Percentiles rank a stretch among this genome's conserved stretches.
Conservation (phyloP, 2,329 filamentous ascomycete genomes). For the Whalleya microplaca region DNA sequence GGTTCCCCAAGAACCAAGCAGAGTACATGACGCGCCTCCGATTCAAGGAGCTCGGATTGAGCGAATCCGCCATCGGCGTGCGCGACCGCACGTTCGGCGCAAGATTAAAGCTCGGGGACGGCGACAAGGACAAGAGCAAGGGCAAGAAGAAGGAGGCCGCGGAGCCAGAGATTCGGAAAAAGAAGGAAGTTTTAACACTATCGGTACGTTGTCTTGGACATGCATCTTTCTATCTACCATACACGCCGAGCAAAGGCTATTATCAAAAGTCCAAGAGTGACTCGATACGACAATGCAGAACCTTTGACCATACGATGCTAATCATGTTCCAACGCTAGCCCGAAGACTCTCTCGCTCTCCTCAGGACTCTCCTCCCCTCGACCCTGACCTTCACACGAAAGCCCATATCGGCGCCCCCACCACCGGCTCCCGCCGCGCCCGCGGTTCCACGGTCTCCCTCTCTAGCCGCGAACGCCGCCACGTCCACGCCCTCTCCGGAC, state of each 20-base stretch:
- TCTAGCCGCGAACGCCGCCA: conserved; percentile 31
- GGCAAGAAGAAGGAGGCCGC: conserved; percentile 4
- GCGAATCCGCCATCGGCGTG: conserved; percentile 37
- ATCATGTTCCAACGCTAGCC: conserved; percentile 32
- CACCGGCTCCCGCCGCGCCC: conserved; percentile 18
- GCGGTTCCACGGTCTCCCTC: conserved; percentile 31
- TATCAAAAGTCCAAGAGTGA: no score
- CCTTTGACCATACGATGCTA: not conserved
- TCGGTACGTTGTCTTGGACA: conserved; percentile 29
- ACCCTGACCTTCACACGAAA: conserved; percentile 45
- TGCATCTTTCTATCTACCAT: no score
- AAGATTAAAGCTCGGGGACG: conserved; percentile 19
- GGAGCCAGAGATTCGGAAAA: conserved; percentile 21
- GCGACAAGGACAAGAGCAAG: not conserved
- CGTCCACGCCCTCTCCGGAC: conserved; percentile 17
- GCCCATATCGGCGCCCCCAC: conserved; percentile 34
- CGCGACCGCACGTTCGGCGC: conserved; percentile 40
- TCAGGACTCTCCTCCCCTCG: conserved; percentile 41
- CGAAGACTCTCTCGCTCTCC: conserved; percentile 40
- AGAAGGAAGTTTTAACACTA: conserved; percentile 31
- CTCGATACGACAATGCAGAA: not conserved
- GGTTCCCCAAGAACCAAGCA: conserved; percentile 38
- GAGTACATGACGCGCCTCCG: conserved; percentile 41
- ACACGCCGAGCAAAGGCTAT: no score
- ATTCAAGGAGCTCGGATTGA: conserved; percentile 37